phyloP scores from a whole-genome alignment of 192 early-diverging fungal genomes.

The Umbelopsis isabellina region DNA sequence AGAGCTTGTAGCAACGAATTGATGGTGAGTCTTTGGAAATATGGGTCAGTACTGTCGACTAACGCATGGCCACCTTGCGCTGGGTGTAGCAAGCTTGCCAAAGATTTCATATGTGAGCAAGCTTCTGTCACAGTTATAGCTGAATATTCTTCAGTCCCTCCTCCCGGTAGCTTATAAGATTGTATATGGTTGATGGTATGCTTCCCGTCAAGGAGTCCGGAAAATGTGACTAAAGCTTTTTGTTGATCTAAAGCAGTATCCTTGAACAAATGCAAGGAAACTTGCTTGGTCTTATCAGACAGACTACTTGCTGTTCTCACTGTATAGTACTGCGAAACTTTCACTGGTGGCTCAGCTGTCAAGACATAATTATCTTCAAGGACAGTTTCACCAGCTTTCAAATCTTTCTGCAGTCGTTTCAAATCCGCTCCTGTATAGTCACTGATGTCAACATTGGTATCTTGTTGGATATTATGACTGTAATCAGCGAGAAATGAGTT shows the following conservation, averaged over 20 bases:
- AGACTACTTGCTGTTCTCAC: background rate
- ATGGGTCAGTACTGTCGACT: background rate
- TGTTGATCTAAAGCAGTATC: background rate
- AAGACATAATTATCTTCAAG: background rate
- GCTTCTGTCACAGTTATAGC: background rate
- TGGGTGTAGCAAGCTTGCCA: background rate
- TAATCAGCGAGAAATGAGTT: background rate
- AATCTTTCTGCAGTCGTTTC: background rate
- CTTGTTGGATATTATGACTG: background rate
- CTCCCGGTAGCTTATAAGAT: background rate
- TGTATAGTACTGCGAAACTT: background rate
- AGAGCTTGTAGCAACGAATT: background rate
- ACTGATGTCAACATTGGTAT: background rate
- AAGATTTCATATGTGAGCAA: background rate
- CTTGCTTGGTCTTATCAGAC: background rate
- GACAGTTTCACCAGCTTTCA: background rate
- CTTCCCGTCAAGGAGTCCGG: background rate
- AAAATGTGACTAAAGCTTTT: background rate
- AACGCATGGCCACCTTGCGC: background rate
- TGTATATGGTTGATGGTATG: background rate
- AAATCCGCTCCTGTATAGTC: background rate
- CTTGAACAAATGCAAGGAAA: background rate
- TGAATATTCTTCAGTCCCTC: background rate
- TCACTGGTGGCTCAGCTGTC: background rate
- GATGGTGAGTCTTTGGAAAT: conserved; percentile 13